These are phyloP conservation scores for Nothopassalora personata DNA, from an alignment of 2,329 filamentous ascomycete genomes.

Conservation along the genomic window DNA sequence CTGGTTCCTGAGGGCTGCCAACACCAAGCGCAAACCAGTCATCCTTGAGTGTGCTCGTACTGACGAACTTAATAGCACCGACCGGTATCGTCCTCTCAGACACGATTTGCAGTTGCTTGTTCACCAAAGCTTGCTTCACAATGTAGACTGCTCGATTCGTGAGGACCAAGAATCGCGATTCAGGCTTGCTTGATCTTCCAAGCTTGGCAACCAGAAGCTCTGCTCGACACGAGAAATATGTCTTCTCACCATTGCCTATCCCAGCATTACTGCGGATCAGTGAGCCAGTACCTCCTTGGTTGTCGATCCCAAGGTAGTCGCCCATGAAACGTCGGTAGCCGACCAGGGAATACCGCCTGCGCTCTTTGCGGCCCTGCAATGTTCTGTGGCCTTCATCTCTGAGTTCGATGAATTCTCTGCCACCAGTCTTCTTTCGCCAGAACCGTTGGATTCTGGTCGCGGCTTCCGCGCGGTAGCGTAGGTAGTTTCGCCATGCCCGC, in stretches of 20 bases:
- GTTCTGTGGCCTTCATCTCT: constrained; percentile 82
- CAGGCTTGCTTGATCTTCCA: constrained; percentile 89
- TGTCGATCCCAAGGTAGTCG: constrained; percentile 87
- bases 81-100: constrained; percentile 78
- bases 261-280: constrained; percentile 71
- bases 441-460: constrained; percentile 91
- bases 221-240: constrained; percentile 84
- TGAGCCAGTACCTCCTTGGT: constrained; percentile 70
- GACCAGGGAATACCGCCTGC: constrained; percentile 81
- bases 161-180: constrained; percentile 76
- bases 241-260: constrained; percentile 62
- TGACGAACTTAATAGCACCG: constrained; percentile 82
- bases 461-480: constrained; percentile 86
- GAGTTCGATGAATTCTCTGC: constrained; percentile 80
- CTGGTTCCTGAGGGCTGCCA: constrained; percentile 83
- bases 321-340: constrained; percentile 90
- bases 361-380: constrained; percentile 80
- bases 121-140: constrained; percentile 75
- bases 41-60: constrained; percentile 74
- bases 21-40: constrained; percentile 95
- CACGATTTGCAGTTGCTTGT: constrained; percentile 73
- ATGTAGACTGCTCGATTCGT: constrained; percentile 81
- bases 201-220: constrained; percentile 92
- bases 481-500: constrained; percentile 92
- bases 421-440: constrained; percentile 89